These are phyloP conservation scores for Diversispora epigaea DNA, from an alignment of 192 early-diverging fungal species.

Conservation along the genomic window DNA sequence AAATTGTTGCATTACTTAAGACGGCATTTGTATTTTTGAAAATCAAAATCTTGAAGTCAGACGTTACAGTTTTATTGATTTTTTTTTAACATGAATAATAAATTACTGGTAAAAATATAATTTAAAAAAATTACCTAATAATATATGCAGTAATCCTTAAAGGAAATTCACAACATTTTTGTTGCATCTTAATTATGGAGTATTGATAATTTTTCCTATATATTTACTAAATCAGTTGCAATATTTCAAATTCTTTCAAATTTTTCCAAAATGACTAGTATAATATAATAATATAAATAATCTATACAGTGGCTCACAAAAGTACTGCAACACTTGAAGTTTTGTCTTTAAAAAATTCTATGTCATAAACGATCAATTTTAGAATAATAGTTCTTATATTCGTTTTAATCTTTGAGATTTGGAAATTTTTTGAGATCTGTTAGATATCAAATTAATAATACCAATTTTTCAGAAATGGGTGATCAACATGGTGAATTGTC, in stretches of 20 bases:
- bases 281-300: background rate
- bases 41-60: background rate
- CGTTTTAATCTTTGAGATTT: too few species aligned
- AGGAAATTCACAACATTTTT: constrained; percentile 1
- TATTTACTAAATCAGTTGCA: background rate
- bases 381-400: background rate
- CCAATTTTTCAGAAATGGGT: too few species aligned
- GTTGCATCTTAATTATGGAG: background rate
- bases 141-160: background rate
- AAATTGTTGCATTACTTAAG: constrained; percentile 5
- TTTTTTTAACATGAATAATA: background rate
- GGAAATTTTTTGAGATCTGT: too few species aligned
- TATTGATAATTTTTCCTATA: background rate
- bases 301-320: too few species aligned
- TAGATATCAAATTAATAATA: too few species aligned
- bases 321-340: too few species aligned
- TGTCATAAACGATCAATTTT: too few species aligned
- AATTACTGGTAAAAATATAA: too few species aligned
- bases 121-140: background rate
- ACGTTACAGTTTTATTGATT: background rate
- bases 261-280: constrained; percentile 6
- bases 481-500: too few species aligned
- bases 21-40: background rate
- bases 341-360: too few species aligned
- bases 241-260: background rate